Evolutionary conservation across 352 stramenopile species (phyloP), one percentile per base, ranked within the genome.

Genomic region (Globisporangium recalcitrans): DNA sequence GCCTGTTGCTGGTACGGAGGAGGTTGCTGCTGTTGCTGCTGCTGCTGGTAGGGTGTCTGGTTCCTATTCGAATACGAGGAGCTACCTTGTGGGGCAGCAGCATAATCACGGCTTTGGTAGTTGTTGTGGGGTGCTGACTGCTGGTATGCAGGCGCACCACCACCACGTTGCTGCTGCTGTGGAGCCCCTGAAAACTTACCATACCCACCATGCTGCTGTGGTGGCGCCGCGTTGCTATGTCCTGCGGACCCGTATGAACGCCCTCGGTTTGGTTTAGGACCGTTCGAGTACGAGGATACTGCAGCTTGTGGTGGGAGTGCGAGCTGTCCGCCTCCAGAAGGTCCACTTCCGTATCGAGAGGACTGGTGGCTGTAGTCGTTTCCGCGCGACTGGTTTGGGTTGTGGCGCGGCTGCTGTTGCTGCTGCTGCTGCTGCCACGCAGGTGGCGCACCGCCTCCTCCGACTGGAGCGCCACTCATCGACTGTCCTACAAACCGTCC

Each of bases 41-140:
- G 67, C 21, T 63, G 44, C 36, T 71, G 67, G 42, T 73, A 67
- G 4, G 61, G 63, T n/a, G 59, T 38, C 54, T 52, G 64, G 19
- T 55, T 65, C 60, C 60, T 59, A 65, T 29, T 27, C 29, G 51
- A 46, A 52, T 54, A 65, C n/a, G 60, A 65, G n/a, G 60, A 16
- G 42, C 27, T 47, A 58, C 40, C 59, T 40, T 59, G 60, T 9
- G 36, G 38, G 7, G 51, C 36, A 53, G 36, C 38, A 40, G 34
- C 36, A 46, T 65, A 65, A 40, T 65, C 60, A 60, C 59, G 34
- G 22, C 47, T 51, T 38, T 58, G 58, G 21, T 38, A 64, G 47
- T 11, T 48, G 29, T 26, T 58, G 31, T 52, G 46, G 5, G 58
- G 51, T 29, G 38, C 34, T n/a, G 49, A 26, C n/a, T 68, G 65